Evolutionary conservation across 1,284 basidiomycete genomes (phyloP), one percentile per base, ranked within the genome.

Genomic region (Caloboletus inedulis): DNA sequence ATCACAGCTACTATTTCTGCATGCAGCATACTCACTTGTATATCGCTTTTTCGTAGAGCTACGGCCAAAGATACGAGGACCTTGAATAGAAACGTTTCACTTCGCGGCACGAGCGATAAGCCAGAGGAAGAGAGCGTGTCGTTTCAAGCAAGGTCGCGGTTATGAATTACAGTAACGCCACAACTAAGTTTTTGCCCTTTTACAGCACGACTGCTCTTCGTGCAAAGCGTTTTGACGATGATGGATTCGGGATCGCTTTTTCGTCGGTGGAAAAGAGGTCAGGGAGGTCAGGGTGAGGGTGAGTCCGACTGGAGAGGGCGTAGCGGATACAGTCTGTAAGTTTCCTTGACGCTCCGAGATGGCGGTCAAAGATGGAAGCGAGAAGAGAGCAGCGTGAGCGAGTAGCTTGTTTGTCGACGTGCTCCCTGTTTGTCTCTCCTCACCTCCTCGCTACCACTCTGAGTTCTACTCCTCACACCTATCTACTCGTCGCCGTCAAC

Each of bases 401-500:
- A 45, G 44, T 25, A 35, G 35, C 51, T 56, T 62, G 58, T 59
- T 59, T 62, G 59, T 52, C 51, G 54, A 43, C 47, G 54, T 51
- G 43, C 43, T 49, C 43, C 51, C 52, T 63, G 62, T 66, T 66
- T 63, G 52, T 66, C 62, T 55, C 44, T 56, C 36, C 31, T 34
- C 54, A 33, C 46, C 9, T 50, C 48, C 51, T 52, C 59, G 44
- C 34, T 48, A 48, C 52, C 19, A 39, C 27, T 54, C 39, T 25
- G n/a, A 54, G 14, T 29, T 51, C 47, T 39, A 47, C 52, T 47
- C 45, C n/a, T 49, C 46, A 25, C 27, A 21, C 33, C 31, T 13
- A 19, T 57, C 53, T 50, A 10, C 54, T 59, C 62, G 62, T 66
- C 62, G 63, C 57, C 62, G 59, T 63, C 56, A 49, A 49, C 58